phyloP scores from a whole-genome alignment of 2,329 filamentous ascomycete genomes.

The Neonectria magnoliae region DNA sequence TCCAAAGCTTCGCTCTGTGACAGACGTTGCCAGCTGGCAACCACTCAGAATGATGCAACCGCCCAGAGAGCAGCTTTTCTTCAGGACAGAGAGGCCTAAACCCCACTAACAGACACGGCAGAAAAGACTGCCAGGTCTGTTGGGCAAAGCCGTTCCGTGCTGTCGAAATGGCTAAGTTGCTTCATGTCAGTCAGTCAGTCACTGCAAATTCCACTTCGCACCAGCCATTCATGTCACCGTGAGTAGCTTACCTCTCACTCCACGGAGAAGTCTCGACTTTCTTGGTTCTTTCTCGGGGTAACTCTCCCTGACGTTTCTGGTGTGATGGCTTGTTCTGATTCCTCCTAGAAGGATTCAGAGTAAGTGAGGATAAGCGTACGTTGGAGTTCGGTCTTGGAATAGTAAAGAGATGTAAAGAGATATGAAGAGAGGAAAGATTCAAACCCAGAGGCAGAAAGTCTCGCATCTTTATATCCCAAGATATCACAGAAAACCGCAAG shows the following conservation, averaged over 20 bases:
- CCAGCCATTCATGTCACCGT: not conserved
- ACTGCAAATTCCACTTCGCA: not conserved
- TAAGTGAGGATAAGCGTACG: not conserved
- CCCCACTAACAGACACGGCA: not conserved
- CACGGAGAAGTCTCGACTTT: not conserved
- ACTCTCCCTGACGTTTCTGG: too few species aligned
- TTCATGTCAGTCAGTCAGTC: not conserved
- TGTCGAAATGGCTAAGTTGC: not conserved
- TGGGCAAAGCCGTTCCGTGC: not conserved
- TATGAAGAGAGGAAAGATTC: not conserved
- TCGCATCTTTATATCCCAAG: not conserved
- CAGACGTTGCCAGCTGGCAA: constrained; percentile 25
- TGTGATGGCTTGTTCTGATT: not conserved
- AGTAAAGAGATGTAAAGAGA: not conserved
- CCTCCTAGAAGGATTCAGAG: not conserved
- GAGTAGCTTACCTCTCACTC: not conserved
- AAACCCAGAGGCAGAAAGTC: not conserved
- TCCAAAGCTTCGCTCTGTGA: not conserved
- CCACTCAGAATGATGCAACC: not conserved
- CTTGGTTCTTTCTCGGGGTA: not conserved
- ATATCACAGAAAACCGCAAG: not conserved
- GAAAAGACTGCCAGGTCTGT: not conserved
- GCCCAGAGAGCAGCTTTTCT: not conserved
- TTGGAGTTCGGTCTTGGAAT: not conserved
- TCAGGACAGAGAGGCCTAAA: not conserved